Evolutionary conservation across 2,329 filamentous ascomycete species (phyloP).

Genomic region (Bisporella sp.): DNA sequence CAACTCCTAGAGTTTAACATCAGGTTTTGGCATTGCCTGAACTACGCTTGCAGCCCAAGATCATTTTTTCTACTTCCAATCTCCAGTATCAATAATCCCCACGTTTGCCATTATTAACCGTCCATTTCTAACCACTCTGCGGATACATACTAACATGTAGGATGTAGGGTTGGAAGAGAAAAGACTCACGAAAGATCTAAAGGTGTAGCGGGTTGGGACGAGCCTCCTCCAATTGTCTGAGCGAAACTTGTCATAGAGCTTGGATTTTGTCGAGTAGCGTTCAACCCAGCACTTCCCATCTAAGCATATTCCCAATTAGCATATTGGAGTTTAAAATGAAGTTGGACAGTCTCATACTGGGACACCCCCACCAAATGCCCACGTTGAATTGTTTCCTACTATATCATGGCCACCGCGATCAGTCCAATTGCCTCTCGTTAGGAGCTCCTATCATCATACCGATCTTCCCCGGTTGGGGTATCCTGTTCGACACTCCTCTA

Average conservation of each 20-base stretch:
- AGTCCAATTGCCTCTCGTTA: not conserved
- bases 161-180: no score
- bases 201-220: constrained; percentile 54
- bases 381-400: constrained; percentile 36
- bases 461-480: constrained; percentile 60
- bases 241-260: constrained; percentile 58
- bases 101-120: no score
- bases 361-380: constrained; percentile 56
- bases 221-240: constrained; percentile 48
- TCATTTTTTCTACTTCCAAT: no score
- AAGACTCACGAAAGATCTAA: constrained; percentile 58
- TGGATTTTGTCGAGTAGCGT: constrained; percentile 45
- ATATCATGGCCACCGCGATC: constrained; percentile 15
- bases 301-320: not conserved
- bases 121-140: no score
- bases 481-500: constrained; percentile 48
- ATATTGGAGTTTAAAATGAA: no score
- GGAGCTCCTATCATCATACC: constrained; percentile 36
- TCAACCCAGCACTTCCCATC: constrained; percentile 49
- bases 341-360: constrained; percentile 26
- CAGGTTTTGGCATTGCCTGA: no score
- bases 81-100: no score
- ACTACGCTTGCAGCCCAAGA: no score
- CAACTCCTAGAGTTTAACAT: no score
- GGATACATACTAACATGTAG: no score